Evolutionary conservation across 148 eudicot genomes (phyloP).

Genomic region (Talinum fruticosum): DNA sequence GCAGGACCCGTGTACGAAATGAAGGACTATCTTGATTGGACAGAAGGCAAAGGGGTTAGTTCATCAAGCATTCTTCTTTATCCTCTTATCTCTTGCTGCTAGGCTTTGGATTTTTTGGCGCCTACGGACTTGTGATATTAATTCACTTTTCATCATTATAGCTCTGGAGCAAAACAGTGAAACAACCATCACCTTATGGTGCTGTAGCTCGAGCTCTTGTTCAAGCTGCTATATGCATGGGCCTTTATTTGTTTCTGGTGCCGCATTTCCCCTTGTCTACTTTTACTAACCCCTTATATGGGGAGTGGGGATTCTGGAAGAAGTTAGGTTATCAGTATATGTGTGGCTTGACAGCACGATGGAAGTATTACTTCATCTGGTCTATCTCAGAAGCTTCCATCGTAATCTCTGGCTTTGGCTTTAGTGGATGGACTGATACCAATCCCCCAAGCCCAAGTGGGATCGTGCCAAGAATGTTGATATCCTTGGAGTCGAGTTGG

Average conservation of each 20-base stretch:
- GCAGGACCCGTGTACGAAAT: slow-evolving; percentile 99
- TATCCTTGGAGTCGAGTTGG: slow-evolving; percentile 86
- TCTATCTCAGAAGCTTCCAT: slow-evolving; percentile 88
- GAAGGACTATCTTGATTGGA: slow-evolving; percentile 98
- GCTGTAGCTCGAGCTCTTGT: slow-evolving; percentile 66
- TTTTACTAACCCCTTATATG: slow-evolving; percentile 62
- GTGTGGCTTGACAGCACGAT: slow-evolving; percentile 86
- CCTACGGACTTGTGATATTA: background rate
- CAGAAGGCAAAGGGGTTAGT: slow-evolving; percentile 86
- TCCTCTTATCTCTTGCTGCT: slow-evolving; percentile 20
- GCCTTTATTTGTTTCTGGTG: slow-evolving; percentile 71
- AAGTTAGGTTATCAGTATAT: slow-evolving; percentile 80
- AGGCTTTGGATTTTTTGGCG: slow-evolving; percentile 26
- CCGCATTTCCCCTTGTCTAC: slow-evolving; percentile 69
- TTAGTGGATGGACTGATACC: slow-evolving; percentile 87
- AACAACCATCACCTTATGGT: slow-evolving; percentile 77
- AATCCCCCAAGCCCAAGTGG: slow-evolving; percentile 75
- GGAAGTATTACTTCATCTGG: slow-evolving; percentile 99
- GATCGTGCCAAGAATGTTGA: slow-evolving; percentile 98
- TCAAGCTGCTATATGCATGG: slow-evolving; percentile 94
- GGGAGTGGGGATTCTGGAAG: slow-evolving; percentile 78
- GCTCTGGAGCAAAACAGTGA: slow-evolving; percentile 68
- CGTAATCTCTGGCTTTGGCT: slow-evolving; percentile 89
- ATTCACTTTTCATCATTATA: slow-evolving; percentile 28
- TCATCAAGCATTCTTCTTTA: slow-evolving; percentile 27